These are phyloP conservation scores for Hirsutella rhossiliensis DNA, from an alignment of 2,329 filamentous ascomycete species.

Conservation along the genomic window DNA sequence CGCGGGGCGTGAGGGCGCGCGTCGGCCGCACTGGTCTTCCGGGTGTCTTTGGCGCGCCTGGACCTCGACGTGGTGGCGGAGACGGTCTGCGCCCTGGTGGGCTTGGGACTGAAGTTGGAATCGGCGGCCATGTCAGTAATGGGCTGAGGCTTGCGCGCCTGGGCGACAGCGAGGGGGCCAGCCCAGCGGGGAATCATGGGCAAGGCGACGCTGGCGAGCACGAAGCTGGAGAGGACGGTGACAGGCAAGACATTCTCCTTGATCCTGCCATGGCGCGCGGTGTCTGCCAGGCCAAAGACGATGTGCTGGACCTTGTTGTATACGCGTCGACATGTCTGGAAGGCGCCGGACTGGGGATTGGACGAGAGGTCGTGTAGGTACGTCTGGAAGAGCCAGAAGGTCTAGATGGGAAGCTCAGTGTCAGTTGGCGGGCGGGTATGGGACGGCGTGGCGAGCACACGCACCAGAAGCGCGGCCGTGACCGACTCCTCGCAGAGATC, in stretches of 20 bases:
- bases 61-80: slow-evolving; percentile 35
- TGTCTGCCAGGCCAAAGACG: slow-evolving; percentile 67
- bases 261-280: slow-evolving; percentile 59
- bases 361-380: slow-evolving; percentile 71
- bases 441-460: slow-evolving; percentile 16
- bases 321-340: slow-evolving; percentile 71
- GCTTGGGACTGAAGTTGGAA: slow-evolving; percentile 31
- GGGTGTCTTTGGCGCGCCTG: slow-evolving; percentile 32
- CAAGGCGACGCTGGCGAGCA: slow-evolving; percentile 63
- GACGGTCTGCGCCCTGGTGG: slow-evolving; percentile 59
- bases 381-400: slow-evolving; percentile 84
- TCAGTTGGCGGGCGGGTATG: slow-evolving; percentile 7
- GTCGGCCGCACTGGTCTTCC: slow-evolving; percentile 33
- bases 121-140: slow-evolving; percentile 15
- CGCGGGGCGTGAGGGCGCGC: slow-evolving; percentile 14
- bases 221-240: slow-evolving; percentile 68
- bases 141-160: slow-evolving; percentile 61
- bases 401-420: slow-evolving; percentile 34
- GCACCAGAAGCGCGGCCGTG: slow-evolving; percentile 68
- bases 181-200: slow-evolving; percentile 68
- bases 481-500: slow-evolving; percentile 82
- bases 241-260: slow-evolving; percentile 72
- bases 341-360: slow-evolving; percentile 63
- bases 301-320: slow-evolving; percentile 86
- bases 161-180: slow-evolving; percentile 68